phyloP scores from a whole-genome alignment of 179 eudicot genomes.

The Gypsophila paniculata region DNA sequence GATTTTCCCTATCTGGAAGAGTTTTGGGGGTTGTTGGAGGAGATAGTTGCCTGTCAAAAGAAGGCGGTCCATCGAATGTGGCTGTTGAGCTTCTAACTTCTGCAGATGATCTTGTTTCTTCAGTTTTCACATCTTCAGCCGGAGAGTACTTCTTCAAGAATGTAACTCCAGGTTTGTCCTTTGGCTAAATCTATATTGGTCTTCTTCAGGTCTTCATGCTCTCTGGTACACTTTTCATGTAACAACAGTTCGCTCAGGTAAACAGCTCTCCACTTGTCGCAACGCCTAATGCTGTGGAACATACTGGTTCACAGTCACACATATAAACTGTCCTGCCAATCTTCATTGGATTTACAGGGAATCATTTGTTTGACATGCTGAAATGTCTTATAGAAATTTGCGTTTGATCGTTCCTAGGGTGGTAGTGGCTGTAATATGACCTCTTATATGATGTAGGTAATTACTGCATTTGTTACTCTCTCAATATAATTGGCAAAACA shows the following conservation, averaged over 20 bases:
- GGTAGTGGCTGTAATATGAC: too few relatives aligned
- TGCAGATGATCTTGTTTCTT: slow-evolving; percentile 53
- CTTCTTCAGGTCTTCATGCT: neutral
- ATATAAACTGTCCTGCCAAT: neutral
- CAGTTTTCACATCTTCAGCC: slow-evolving; percentile 57
- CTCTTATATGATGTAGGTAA: too few relatives aligned
- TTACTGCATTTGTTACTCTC: neutral
- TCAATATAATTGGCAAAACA: neutral
- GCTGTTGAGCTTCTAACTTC: slow-evolving; percentile 71
- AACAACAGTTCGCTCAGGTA: slow-evolving; percentile 5
- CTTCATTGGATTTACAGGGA: neutral
- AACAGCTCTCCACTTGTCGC: neutral
- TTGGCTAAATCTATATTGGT: neutral
- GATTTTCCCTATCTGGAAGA: slow-evolving; percentile 83
- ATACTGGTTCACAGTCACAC: too few relatives aligned
- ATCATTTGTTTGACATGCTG: too few relatives aligned
- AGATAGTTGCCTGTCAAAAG: slow-evolving; percentile 59
- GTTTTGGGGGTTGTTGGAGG: slow-evolving; percentile 89
- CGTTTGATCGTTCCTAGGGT: too few relatives aligned
- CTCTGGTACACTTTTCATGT: slow-evolving; percentile 9
- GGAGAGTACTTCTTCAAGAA: slow-evolving; percentile 74
- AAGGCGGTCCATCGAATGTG: slow-evolving; percentile 83
- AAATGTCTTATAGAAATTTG: too few relatives aligned
- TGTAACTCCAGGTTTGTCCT: slow-evolving; percentile 65
- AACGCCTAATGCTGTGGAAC: too few relatives aligned